A percentile compares a stretch with the other conserved stretches of the same genome.
Conservation (phyloP, 495 filamentous ascomycete species). For the Monascus purpureus region DNA sequence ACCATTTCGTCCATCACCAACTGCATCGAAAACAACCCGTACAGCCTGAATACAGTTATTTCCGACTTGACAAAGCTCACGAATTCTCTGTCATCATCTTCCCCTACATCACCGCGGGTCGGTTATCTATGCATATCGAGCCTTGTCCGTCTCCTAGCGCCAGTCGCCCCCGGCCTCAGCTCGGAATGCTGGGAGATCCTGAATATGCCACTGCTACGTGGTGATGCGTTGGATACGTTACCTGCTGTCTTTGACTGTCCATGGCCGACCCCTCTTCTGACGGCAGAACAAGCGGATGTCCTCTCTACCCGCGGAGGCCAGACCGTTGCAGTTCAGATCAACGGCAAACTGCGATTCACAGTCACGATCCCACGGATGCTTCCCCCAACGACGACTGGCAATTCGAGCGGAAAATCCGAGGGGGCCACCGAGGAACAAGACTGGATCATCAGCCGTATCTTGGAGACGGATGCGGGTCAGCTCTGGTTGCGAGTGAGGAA, state of each 20-base stretch:
- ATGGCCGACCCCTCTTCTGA: conserved; percentile 38
- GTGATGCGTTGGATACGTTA: conserved; percentile 1
- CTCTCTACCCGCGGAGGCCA: conserved; percentile 26
- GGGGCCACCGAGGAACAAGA: conserved; percentile 24
- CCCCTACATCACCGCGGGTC: conserved; percentile 17
- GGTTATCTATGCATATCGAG: conserved; percentile 26
- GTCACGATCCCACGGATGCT: conserved; percentile 38
- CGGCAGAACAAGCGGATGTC: conserved; percentile 31
- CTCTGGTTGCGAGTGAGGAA: conserved; percentile 32
- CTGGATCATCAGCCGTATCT: conserved; percentile 42
- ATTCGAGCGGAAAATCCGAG: conserved; percentile 3
- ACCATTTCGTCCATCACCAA: conserved; percentile 54
- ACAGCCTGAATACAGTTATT: conserved; percentile 66
- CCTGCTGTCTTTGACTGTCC: conserved; percentile 32
- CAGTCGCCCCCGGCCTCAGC: conserved; percentile 61
- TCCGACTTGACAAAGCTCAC: conserved; percentile 71
- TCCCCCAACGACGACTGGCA: conserved; percentile 8
- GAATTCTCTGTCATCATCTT: conserved; percentile 40
- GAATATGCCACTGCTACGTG: conserved; percentile 14
- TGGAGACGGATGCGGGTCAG: conserved; percentile 31
- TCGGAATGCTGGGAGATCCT: conserved; percentile 68
- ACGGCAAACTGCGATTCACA: conserved; percentile 57
- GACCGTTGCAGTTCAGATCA: conserved; percentile 55
- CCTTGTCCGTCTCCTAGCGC: conserved; percentile 58
- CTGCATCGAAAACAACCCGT: conserved; percentile 50